Conservation (phyloP, 148 eudicot species). For the Rhododendron williamsianum region DNA sequence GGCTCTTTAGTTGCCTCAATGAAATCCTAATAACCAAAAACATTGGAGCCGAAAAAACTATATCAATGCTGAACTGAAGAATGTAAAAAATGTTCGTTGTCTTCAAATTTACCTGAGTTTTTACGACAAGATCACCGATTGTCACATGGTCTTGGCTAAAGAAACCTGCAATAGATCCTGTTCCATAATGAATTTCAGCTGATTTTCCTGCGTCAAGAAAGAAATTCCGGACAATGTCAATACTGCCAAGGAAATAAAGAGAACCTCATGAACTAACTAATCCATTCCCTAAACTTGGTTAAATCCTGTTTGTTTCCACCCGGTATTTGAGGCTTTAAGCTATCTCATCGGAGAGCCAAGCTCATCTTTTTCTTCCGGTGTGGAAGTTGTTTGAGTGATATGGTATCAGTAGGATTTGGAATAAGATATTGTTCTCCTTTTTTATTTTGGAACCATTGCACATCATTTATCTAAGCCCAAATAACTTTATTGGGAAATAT, state of each 20-base stretch:
- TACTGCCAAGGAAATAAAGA: background rate
- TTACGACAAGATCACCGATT: constrained; percentile 69
- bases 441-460: background rate
- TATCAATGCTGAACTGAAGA: background rate
- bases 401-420: background rate
- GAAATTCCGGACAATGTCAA: background rate
- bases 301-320: background rate
- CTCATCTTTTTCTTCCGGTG: background rate
- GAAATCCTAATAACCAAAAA: constrained; percentile 48
- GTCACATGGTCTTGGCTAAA: constrained; percentile 75
- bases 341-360: background rate
- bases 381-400: background rate
- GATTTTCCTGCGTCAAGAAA: constrained; percentile 52
- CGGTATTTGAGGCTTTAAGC: background rate
- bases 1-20: constrained; percentile 94
- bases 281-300: background rate
- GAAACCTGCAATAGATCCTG: constrained; percentile 88
- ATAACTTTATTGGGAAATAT: background rate
- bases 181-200: constrained; percentile 85
- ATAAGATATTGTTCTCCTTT: background rate
- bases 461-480: background rate
- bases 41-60: background rate
- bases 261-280: background rate
- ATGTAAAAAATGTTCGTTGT: background rate
- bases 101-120: constrained; percentile 50